A percentile compares a stretch with the other conserved stretches of the same genome.
Evolutionary conservation across 2,329 filamentous ascomycete species (phyloP).

Genomic region (Monilinia polystroma): DNA sequence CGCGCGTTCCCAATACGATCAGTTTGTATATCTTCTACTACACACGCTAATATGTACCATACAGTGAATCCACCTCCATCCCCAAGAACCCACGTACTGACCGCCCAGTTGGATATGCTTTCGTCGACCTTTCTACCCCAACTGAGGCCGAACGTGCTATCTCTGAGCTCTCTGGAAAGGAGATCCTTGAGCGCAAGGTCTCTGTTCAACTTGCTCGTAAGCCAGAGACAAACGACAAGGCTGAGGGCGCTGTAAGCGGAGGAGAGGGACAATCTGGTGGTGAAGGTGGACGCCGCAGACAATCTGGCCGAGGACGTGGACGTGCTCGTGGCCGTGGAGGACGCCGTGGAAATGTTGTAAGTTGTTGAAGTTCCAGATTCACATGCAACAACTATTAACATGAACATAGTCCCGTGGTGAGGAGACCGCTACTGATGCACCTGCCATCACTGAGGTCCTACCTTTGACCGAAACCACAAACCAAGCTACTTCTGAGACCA

Average conservation of each 20-base stretch:
- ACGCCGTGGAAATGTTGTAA: constrained; percentile 60
- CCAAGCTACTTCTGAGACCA: constrained; percentile 50
- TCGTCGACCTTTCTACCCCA: constrained; percentile 95
- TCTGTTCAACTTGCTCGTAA: constrained; percentile 98
- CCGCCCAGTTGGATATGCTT: constrained; percentile 97
- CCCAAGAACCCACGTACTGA: constrained; percentile 99
- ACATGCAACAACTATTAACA: constrained; percentile 26
- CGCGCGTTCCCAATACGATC: background rate
- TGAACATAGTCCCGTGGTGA: constrained; percentile 34
- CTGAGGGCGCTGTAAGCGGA: constrained; percentile 67
- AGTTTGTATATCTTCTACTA: background rate
- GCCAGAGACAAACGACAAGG: constrained; percentile 81
- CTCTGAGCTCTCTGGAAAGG: constrained; percentile 90
- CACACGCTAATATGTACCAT: constrained; percentile 12
- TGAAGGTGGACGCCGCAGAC: constrained; percentile 62
- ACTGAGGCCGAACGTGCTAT: constrained; percentile 95
- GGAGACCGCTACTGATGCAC: constrained; percentile 48
- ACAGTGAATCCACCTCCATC: constrained; percentile 96
- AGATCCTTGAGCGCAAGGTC: constrained; percentile 98
- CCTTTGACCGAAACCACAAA: constrained; percentile 63
- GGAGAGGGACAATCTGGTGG: constrained; percentile 67
- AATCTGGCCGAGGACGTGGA: constrained; percentile 65
- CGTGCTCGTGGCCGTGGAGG: constrained; percentile 67
- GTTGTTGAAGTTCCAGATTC: constrained; percentile 38
- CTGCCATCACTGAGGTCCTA: constrained; percentile 53